phyloP scores from a whole-genome alignment of 306 rosid species.

The Inga oerstediana region DNA sequence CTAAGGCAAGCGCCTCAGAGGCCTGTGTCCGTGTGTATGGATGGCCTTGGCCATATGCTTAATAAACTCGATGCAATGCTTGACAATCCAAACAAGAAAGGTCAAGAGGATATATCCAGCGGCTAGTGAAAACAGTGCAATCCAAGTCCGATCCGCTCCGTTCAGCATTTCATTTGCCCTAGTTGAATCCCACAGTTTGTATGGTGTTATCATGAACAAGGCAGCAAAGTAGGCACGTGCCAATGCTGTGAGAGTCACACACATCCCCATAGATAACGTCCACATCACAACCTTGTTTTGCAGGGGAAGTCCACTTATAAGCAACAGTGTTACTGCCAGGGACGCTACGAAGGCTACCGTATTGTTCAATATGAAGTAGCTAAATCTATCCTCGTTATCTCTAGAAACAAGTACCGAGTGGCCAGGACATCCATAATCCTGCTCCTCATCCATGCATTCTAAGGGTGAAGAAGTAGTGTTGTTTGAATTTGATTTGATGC shows the following conservation, averaged over 20 bases:
- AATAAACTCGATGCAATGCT: neutral
- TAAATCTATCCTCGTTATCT: too few relatives aligned
- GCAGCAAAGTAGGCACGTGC: neutral
- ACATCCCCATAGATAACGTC: neutral
- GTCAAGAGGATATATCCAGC: neutral
- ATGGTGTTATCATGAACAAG: rapidly evolving
- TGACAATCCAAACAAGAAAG: neutral
- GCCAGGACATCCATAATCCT: neutral
- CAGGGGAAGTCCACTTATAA: neutral
- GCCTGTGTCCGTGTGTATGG: neutral
- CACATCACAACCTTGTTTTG: neutral
- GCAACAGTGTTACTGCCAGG: neutral
- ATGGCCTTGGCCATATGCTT: neutral
- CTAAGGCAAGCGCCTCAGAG: neutral
- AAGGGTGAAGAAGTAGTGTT: neutral
- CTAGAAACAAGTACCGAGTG: too few relatives aligned
- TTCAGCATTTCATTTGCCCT: neutral
- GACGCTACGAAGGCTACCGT: neutral
- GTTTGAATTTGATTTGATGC: too few relatives aligned
- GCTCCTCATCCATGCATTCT: neutral
- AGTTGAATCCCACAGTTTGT: neutral
- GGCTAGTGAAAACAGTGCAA: neutral
- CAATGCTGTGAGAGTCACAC: neutral
- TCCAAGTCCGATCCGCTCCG: neutral
- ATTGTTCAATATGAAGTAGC: neutral